Conservation (phyloP, 345 rosid genomes). For the Iberis pinnata region DNA sequence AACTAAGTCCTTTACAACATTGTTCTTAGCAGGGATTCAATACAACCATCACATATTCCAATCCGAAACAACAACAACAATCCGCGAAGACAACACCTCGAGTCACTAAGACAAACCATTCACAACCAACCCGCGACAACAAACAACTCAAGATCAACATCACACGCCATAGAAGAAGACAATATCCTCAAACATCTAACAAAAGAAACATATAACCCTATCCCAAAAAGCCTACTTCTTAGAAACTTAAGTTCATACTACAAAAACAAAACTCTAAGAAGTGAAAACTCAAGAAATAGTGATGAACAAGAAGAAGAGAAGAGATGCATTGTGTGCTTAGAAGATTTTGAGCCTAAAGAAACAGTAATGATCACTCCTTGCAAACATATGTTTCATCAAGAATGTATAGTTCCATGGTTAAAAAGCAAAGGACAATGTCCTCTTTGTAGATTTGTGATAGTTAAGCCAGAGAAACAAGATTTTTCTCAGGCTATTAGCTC, state of each 20-base stretch:
- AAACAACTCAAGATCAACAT: conserved; percentile 14
- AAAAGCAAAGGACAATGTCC: conserved; percentile 64
- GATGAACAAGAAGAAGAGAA: conserved; percentile 38
- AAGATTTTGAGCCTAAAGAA: conserved; percentile 65
- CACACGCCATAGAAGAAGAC: conserved; percentile 26
- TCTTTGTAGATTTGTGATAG: conserved; percentile 48
- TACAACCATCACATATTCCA: conserved; percentile 12
- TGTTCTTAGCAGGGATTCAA: conserved; percentile 18
- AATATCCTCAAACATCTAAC: conserved; percentile 40
- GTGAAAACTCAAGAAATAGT: background rate
- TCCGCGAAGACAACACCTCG: conserved; percentile 23
- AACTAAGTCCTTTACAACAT: no score
- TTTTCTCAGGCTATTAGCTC: background rate
- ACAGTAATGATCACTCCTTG: conserved; percentile 69
- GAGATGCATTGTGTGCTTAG: conserved; percentile 69
- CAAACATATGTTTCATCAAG: conserved; percentile 81
- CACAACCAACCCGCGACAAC: conserved; percentile 7
- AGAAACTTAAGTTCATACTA: conserved; percentile 50
- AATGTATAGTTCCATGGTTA: conserved; percentile 73
- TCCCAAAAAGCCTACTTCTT: conserved; percentile 36
- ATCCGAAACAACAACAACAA: conserved; percentile 15
- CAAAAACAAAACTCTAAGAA: conserved; percentile 27
- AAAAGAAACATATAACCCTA: conserved; percentile 53
- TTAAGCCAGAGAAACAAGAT: conserved; percentile 14
- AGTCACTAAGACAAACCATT: conserved; percentile 26